phyloP scores from a whole-genome alignment of 108 stramenopile genomes.

The Parietichytrium sp. region DNA sequence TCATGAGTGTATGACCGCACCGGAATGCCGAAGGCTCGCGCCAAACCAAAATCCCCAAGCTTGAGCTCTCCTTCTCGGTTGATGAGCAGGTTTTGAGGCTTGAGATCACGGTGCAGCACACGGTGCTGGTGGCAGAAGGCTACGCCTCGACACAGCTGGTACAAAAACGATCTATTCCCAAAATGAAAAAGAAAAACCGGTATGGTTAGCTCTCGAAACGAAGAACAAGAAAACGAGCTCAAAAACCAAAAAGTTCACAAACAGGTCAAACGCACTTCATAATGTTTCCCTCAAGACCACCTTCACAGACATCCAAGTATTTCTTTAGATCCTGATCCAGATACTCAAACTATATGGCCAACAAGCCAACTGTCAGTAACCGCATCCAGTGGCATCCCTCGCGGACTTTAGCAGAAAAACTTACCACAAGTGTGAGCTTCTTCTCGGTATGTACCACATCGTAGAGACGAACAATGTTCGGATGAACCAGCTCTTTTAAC shows the following conservation, averaged over 20 bases:
- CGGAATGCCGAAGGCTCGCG: constrained; percentile 63
- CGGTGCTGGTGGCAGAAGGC: constrained; percentile 97
- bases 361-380: too few relatives aligned
- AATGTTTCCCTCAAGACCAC: constrained; percentile 62
- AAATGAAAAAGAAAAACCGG: too few relatives aligned
- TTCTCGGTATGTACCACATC: constrained; percentile 51
- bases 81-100: constrained; percentile 52
- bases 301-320: constrained; percentile 75
- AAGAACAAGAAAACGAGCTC: too few relatives aligned
- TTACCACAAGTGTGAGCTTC: constrained; percentile 80
- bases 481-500: constrained; percentile 86
- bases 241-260: too few relatives aligned
- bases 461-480: constrained; percentile 75
- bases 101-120: constrained; percentile 79
- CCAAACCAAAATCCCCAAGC: constrained; percentile 79
- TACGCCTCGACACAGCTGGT: constrained; percentile 92
- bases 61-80: constrained; percentile 43
- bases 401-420: too few relatives aligned
- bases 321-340: constrained; percentile 84
- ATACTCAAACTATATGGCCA: too few relatives aligned
- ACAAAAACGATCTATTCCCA: too few relatives aligned
- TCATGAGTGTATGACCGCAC: constrained; percentile 74
- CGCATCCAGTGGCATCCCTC: too few relatives aligned
- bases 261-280: constrained; percentile 31
- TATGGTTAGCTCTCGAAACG: too few relatives aligned